Conservation (phyloP, 345 rosid genomes). For the Sisymbrium irio region DNA sequence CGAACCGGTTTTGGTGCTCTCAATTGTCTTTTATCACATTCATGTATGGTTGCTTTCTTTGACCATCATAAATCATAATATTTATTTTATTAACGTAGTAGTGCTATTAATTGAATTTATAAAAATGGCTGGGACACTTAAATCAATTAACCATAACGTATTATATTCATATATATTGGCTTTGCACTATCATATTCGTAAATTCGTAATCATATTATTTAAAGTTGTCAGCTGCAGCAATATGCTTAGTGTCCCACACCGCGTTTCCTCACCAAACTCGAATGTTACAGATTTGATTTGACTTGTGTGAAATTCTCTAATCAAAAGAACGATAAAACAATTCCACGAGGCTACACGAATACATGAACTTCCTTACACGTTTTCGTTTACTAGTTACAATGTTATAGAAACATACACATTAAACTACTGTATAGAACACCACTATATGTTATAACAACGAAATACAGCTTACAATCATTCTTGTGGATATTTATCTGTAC, state of each 20-base stretch:
- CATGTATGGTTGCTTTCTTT: constrained; percentile 32
- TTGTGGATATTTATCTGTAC: not conserved
- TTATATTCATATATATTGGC: constrained; percentile 1
- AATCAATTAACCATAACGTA: not conserved
- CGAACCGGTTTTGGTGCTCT: constrained; percentile 26
- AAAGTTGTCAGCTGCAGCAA: not conserved
- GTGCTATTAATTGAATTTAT: not conserved
- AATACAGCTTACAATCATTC: not conserved
- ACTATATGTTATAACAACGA: not conserved
- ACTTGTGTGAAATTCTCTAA: constrained; percentile 22
- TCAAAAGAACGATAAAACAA: not conserved
- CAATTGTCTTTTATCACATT: not conserved
- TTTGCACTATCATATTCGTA: constrained; percentile 18
- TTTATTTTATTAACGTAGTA: not conserved
- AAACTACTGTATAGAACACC: not conserved
- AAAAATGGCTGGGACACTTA: constrained; percentile 1
- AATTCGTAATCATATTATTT: not conserved
- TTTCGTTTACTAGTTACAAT: not conserved
- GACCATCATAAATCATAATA: constrained; percentile 17
- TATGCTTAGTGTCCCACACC: constrained; percentile 9
- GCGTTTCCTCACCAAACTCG: constrained; percentile 23
- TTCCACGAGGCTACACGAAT: not conserved
- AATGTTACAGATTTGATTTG: constrained; percentile 25
- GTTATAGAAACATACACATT: not conserved
- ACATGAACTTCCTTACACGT: not conserved